phyloP scores from a whole-genome alignment of 495 filamentous ascomycete genomes.

The Rusavskia elegans region DNA sequence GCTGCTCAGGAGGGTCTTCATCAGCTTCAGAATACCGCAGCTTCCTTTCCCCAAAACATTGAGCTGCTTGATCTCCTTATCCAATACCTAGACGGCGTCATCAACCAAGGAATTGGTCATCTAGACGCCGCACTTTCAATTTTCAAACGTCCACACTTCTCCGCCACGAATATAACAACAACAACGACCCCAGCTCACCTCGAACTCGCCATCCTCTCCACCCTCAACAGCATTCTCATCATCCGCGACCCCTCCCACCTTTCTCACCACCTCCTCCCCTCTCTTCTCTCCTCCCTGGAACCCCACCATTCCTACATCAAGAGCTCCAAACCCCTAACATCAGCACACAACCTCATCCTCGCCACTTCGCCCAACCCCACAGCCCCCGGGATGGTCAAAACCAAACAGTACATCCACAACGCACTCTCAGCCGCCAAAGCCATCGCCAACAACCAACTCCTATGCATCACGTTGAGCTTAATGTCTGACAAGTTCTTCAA shows the following conservation, averaged over 20 bases:
- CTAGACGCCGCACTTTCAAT: conserved; percentile 45
- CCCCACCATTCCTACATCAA: conserved; percentile 25
- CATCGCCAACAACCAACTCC: conserved; percentile 50
- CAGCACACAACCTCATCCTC: conserved; percentile 64
- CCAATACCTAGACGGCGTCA: conserved; percentile 58
- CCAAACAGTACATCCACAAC: conserved; percentile 60
- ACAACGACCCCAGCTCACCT: conserved; percentile 37
- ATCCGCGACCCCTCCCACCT: conserved; percentile 46
- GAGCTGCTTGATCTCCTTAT: conserved; percentile 28
- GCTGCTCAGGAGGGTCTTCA: conserved; percentile 29
- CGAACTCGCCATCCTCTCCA: conserved; percentile 61
- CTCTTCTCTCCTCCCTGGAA: conserved; percentile 50
- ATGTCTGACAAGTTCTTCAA: conserved; percentile 79
- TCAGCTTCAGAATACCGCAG: conserved; percentile 22
- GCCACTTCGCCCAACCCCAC: conserved; percentile 30
- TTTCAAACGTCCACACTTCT: conserved; percentile 46
- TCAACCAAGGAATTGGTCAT: conserved; percentile 64
- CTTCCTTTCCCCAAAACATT: conserved; percentile 22
- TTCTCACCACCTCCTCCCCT: conserved; percentile 27
- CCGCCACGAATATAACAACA: conserved; percentile 26
- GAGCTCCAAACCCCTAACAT: conserved; percentile 47
- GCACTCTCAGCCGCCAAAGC: conserved; percentile 41
- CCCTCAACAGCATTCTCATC: conserved; percentile 72
- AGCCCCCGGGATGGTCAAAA: conserved; percentile 43
- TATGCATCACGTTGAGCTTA: conserved; percentile 66